Base-by-base conservation (phyloP, 2,329 filamentous ascomycete genomes). In the Cladosporium sp. region DNA sequence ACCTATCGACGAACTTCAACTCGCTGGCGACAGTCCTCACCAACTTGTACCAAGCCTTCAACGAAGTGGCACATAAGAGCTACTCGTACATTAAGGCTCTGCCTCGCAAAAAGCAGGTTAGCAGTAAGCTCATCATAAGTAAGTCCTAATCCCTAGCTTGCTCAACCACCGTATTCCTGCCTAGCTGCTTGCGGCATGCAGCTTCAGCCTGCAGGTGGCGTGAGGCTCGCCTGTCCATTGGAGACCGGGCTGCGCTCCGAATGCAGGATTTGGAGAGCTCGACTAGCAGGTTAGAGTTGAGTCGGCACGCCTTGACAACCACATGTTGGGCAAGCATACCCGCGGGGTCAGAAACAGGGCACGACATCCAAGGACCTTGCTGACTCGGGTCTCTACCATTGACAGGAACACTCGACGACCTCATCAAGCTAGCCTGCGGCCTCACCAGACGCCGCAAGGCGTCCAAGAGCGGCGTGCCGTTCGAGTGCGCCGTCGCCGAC, bases 1-100 rank as follows among this genome's bases (percentile, higher is more conserved):
- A 89, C 67, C 85, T 88, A 61, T 89, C 95, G 67, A 87, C 87
- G 4, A 71, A 77, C 3, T 84, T 92, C 73, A 97, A 97, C 71
- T 80, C 83, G 3, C 66, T 79, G 7, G 60, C 67, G 3, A 87
- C 84, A 0, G 86, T 93, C 10, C 74, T 92, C 4, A 69, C 72
- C n/a, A 95, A 93, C 60, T 73, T 96, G 3, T 81, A 85, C 62
- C 77, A 78, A n/a, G 83, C 83, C 32, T 92, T 96, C 62, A 63
- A 75, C 14, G 89, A 95, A 67, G 84, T 87, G 6, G 90, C 89
- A 8, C 83, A 82, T 72, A 95, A 92, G 72, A 79, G 79, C 68
- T 80, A 82, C 59, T 72, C 77, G 56, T 84, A 85, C 63, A 70
- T 77, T 57, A 75, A 72, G 54, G 83, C 81, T 54, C 73, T 96